Percentiles rank a stretch among this genome's conserved stretches.
Evolutionary conservation across 805 yeast species (phyloP).

Genomic region (Hermanozyma aechmeae): DNA sequence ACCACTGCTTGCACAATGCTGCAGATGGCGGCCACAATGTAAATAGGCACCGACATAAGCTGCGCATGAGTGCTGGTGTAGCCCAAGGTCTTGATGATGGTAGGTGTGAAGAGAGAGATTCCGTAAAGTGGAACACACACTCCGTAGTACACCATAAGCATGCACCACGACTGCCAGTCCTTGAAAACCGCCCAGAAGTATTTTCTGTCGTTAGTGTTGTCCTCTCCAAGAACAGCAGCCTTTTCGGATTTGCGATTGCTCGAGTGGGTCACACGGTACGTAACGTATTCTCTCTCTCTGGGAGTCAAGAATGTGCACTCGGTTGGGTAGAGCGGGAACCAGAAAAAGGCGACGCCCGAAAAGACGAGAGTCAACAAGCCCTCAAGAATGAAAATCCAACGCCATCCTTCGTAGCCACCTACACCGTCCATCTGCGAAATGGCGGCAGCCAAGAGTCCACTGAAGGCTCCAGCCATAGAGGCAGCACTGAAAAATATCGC

Average conservation of each 20-base stretch:
- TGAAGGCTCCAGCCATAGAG: constrained; percentile 70
- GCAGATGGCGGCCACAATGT: constrained; percentile 22
- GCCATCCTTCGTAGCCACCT: constrained; percentile 10
- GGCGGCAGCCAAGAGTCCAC: constrained; percentile 64
- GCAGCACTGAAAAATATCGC: constrained; percentile 64
- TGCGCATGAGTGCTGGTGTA: constrained; percentile 32
- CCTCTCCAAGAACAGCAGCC: too few relatives aligned
- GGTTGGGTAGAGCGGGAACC: constrained; percentile 6
- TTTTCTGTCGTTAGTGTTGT: constrained; percentile 4
- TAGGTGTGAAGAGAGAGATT: constrained; percentile 35
- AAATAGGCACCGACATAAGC: constrained; percentile 36
- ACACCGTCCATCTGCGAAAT: constrained; percentile 44
- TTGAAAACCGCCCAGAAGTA: constrained; percentile 12
- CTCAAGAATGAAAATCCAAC: constrained; percentile 11
- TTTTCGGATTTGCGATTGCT: too few relatives aligned
- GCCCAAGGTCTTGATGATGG: constrained; percentile 35
- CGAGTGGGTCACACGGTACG: constrained; percentile 4
- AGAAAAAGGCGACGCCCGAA: constrained; percentile 3
- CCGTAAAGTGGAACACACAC: constrained; percentile 25
- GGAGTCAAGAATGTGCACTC: constrained; percentile 5
- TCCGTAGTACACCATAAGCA: constrained; percentile 17
- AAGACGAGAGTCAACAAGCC: constrained; percentile 6
- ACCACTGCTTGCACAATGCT: constrained; percentile 18
- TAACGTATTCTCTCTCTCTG: constrained; percentile 7
- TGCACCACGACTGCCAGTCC: constrained; percentile 22